Base-by-base conservation (phyloP, 2,329 filamentous ascomycete genomes). In the Paraphoma sp. region DNA sequence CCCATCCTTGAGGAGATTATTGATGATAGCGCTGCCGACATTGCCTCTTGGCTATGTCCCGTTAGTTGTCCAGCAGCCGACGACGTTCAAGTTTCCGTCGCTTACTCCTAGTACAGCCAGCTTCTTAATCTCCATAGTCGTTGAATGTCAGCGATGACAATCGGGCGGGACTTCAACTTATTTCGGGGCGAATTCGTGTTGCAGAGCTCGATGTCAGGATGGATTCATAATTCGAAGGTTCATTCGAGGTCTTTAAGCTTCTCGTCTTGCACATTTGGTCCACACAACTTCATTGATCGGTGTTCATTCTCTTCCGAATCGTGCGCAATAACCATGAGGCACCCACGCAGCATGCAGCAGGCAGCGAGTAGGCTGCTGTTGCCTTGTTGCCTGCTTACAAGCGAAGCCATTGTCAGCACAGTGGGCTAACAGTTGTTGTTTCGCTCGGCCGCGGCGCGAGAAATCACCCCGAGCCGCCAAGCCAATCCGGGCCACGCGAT, bases 91-190 rank as follows among this genome's bases (percentile, higher is more conserved):
- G 16, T 4, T 14, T 3, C 8, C 1, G 12, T 5, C 8, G 62
- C 66, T 31, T 70, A 75, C 72, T 16, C 74, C 74, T 12, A 76
- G 63, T n/a, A 76, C 65, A 9, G 67, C 67, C 38, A 76, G 71
- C 45, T 68, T 72, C 45, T 73, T 75, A n/a, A 76, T 54, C 38
- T 75, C 63, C 72, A 75, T 76, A 29, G 45, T 23, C 23, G 17
- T 31, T 10, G 33, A 14, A 14, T 36, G 9, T 10, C 3, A 14
- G 7, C 9, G 33, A 36, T 36, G 10, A 10, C 10, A 7, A 6
- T 36, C 3, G 33, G 10, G 33, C 33, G 7, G 33, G 33, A 36
- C 23, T 23, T 23, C 3, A 5, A 23, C n/a, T 23, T 23, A 23
- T 23, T 23, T 23, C 23, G 5, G 23, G 23, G 23, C 23, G 3